A percentile compares a stretch with the other conserved stretches of the same genome.
phyloP scores from a whole-genome alignment of 2,329 filamentous ascomycete species.

The Sphaerostilbella broomeana region DNA sequence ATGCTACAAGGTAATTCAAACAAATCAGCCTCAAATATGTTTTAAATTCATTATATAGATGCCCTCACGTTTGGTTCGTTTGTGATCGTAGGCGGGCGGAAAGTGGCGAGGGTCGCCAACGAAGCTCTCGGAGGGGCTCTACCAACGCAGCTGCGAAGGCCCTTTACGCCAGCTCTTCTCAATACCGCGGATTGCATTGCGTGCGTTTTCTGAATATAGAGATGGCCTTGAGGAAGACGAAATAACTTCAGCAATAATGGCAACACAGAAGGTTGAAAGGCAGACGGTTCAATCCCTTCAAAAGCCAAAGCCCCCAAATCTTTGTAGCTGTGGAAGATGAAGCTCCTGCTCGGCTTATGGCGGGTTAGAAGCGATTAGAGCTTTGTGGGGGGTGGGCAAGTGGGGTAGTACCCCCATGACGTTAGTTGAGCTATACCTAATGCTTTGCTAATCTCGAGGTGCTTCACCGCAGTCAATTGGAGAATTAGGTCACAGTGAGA shows the following conservation, averaged over 20 bases:
- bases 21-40: too few species aligned
- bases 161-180: conserved; percentile 26
- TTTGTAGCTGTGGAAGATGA: too few species aligned
- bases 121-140: conserved; percentile 26
- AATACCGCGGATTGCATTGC: conserved; percentile 31
- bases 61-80: conserved; percentile 91
- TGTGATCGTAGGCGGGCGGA: conserved; percentile 77
- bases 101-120: conserved; percentile 63
- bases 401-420: conserved; percentile 1
- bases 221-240: too few species aligned
- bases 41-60: neutral
- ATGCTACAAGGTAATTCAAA: conserved; percentile 49
- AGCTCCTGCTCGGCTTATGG: conserved; percentile 13
- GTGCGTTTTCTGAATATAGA: too few species aligned
- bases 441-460: conserved; percentile 2
- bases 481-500: conserved; percentile 2
- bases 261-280: too few species aligned
- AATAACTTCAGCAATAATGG: too few species aligned
- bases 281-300: too few species aligned
- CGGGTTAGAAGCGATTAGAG: conserved; percentile 13
- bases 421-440: neutral
- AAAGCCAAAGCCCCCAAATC: too few species aligned
- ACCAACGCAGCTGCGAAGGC: conserved; percentile 25
- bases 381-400: conserved; percentile 1
- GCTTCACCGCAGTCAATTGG: conserved; percentile 6